Evolutionary conservation across 306 rosid genomes (phyloP).

Genomic region (Nissolia schottii): DNA sequence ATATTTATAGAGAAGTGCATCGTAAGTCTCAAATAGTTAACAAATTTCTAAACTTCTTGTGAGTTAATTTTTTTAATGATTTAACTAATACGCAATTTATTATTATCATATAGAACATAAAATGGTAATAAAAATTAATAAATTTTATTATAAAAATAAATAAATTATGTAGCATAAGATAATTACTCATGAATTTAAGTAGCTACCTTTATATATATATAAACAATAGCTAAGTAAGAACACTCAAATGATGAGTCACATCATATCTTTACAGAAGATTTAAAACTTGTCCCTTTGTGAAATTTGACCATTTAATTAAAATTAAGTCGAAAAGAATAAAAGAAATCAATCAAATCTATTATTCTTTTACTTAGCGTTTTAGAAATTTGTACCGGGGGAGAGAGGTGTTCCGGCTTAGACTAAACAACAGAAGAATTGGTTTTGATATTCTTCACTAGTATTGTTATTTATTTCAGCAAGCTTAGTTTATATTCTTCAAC

Average conservation of each 20-base stretch:
- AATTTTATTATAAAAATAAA: too few relatives aligned
- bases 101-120: too few relatives aligned
- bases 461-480: neutral
- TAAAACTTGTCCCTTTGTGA: conserved; percentile 18
- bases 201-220: too few relatives aligned
- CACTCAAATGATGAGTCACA: conserved; percentile 16
- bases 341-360: neutral
- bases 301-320: conserved; percentile 29
- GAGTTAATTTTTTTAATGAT: too few relatives aligned
- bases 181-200: too few relatives aligned
- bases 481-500: neutral
- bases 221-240: neutral
- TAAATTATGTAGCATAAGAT: too few relatives aligned
- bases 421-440: neutral
- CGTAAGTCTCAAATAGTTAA: too few relatives aligned
- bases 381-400: neutral
- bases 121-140: too few relatives aligned
- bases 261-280: conserved; percentile 31
- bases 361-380: neutral
- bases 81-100: too few relatives aligned
- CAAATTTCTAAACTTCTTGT: too few relatives aligned
- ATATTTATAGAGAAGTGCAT: too few relatives aligned
- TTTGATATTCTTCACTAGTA: neutral
- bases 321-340: neutral
- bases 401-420: neutral